Evolutionary conservation across 768 basidiomycete genomes (phyloP).

Genomic region (Tulasnella sp.): DNA sequence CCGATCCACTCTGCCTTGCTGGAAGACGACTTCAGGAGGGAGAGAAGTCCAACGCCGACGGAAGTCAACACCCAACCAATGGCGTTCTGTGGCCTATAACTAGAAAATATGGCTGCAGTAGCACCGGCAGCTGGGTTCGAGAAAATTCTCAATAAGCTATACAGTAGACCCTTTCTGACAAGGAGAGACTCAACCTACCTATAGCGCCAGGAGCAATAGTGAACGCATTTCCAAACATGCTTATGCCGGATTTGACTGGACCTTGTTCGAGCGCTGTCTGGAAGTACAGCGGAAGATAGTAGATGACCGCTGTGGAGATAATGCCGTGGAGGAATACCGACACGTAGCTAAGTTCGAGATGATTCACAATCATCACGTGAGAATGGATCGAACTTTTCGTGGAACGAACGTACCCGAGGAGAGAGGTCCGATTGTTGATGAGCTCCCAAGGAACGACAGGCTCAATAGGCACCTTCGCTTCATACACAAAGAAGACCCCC

Average conservation of each 20-base stretch:
- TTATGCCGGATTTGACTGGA: conserved; percentile 29
- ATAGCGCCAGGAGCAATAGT: conserved; percentile 32
- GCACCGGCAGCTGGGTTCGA: background rate
- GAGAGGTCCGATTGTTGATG: conserved; percentile 25
- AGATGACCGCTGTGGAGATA: background rate
- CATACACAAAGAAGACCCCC: conserved; percentile 3
- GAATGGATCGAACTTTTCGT: background rate
- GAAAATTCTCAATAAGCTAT: background rate
- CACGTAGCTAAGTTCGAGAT: conserved; percentile 14
- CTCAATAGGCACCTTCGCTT: background rate
- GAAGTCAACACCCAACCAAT: conserved; percentile 28
- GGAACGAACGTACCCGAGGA: conserved; percentile 22
- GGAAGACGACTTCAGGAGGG: background rate
- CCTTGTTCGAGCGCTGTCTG: conserved; percentile 29
- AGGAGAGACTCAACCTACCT: conserved; percentile 3
- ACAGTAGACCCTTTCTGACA: background rate
- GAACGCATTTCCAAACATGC: conserved; percentile 29
- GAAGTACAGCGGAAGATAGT: conserved; percentile 23
- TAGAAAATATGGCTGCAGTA: conserved; percentile 12
- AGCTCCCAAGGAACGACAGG: conserved; percentile 22
- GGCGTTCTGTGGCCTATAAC: conserved; percentile 30
- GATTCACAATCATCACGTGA: background rate
- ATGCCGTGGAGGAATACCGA: conserved; percentile 21
- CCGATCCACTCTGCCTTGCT: conserved; percentile 5
- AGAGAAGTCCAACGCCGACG: conserved; percentile 29